Percentiles rank a stretch among this genome's conserved stretches.
phyloP scores from a whole-genome alignment of 768 basidiomycete genomes.

The Suillus placidus region DNA sequence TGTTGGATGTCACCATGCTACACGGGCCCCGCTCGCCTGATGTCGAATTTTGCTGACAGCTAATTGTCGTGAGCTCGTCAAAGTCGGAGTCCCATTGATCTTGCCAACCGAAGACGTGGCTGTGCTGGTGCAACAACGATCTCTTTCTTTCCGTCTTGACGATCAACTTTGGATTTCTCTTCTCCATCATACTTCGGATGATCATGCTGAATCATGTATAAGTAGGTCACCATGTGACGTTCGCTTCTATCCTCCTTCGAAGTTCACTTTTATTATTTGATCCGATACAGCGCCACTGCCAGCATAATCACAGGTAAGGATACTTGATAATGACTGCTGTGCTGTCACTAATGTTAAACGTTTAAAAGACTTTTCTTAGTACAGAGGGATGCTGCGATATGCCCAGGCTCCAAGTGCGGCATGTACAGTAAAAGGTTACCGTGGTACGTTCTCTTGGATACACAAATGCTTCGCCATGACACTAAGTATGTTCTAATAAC shows the following conservation, averaged over 20 bases:
- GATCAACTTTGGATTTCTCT: background rate
- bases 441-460: background rate
- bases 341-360: background rate
- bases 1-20: background rate
- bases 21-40: background rate
- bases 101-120: background rate
- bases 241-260: conserved; percentile 1
- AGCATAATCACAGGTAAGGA: background rate
- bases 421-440: too few species aligned
- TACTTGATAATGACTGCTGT: background rate
- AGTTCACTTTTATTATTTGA: background rate
- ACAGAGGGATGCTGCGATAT: background rate
- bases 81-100: background rate
- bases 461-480: background rate
- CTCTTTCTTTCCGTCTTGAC: background rate
- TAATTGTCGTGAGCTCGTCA: background rate
- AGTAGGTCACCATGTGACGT: background rate
- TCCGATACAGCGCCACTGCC: conserved; percentile 2
- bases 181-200: background rate
- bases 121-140: background rate
- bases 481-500: background rate
- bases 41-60: background rate
- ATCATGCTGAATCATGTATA: background rate
- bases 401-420: too few species aligned
- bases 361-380: background rate